Base-by-base conservation (phyloP, 2,329 filamentous ascomycete genomes). In the Fusarium irregulare region DNA sequence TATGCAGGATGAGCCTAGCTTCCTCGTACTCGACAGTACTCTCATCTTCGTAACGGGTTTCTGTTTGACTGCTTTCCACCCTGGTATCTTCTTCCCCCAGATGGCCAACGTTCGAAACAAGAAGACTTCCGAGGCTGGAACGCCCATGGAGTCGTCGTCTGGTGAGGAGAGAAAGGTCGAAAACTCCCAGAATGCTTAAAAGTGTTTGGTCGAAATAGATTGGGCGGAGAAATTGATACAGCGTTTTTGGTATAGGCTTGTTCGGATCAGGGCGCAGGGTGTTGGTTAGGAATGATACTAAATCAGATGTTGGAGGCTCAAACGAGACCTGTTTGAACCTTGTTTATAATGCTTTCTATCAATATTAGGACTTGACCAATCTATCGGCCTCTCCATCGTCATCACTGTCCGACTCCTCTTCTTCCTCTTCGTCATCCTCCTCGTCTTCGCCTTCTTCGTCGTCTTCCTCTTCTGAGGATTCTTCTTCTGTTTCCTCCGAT, bases 1-100 rank as follows among this genome's bases (percentile, higher is more conserved):
- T 75, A 90, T 91, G 87, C 86, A 88, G 70, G 84, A 90, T 76
- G 81, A 91, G 79, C 79, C 82, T 46, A 85, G 84, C 20, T 91
- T 90, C 72, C 83, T 89, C 63, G 83, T 87, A 14, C 82, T 90
- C 41, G 88, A 91, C 71, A 73, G 73, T 65, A 81, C 80, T 58
- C 83, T 88, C 76, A 79, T 88, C 56, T 76, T 87, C 27, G 78
- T 89, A 60, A 82, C 84, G 27, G 82, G 82, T 18, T 74, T 80
- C 20, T 79, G 87, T 21, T 80, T 89, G 37, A 85, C 86, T 8
- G 76, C 78, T 25, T 87, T 88, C 77, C 83, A 87, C 45, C 86
- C 87, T 0, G 87, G 86, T 14, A 58, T 86, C 46, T 81, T 84
- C 68, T 89, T 89, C 80, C 86, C 86, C 0, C 83, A 83, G 68